A percentile compares a stretch with the other conserved stretches of the same genome.
Evolutionary conservation across 2,329 filamentous ascomycete genomes (phyloP).

Genomic region (Meredithiella fracta): DNA sequence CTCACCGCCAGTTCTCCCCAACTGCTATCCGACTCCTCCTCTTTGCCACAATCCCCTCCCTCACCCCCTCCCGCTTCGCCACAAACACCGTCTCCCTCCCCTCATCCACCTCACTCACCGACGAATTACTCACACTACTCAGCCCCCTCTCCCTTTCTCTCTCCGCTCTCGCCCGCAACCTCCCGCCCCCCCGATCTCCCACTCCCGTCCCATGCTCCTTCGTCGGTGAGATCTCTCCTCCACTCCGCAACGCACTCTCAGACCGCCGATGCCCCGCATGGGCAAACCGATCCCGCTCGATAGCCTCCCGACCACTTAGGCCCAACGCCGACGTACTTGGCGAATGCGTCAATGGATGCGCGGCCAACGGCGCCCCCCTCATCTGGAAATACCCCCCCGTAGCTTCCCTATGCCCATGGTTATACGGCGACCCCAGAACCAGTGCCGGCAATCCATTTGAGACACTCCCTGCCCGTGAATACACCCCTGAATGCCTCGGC

Average conservation of each 20-base stretch:
- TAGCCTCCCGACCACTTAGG: not conserved
- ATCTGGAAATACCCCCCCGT: constrained; percentile 20
- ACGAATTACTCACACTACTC: not conserved
- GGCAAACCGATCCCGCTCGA: constrained; percentile 8
- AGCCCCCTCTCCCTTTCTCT: not conserved
- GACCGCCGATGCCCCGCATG: constrained; percentile 8
- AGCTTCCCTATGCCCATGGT: constrained; percentile 1
- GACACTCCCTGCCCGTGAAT: constrained; percentile 7
- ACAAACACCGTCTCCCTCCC: not conserved
- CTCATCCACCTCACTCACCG: no score
- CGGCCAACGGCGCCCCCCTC: constrained; percentile 22
- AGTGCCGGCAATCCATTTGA: constrained; percentile 6
- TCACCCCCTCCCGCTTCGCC: not conserved
- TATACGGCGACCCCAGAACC: not conserved
- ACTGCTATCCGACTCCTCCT: constrained; percentile 9
- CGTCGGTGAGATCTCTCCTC: constrained; percentile 2
- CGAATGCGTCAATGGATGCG: constrained; percentile 23
- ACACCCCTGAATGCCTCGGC: constrained; percentile 5
- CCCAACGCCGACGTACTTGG: constrained; percentile 25
- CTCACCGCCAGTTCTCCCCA: constrained; percentile 8
- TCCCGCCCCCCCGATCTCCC: constrained; percentile 6
- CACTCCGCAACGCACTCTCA: constrained; percentile 8
- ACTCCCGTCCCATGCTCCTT: constrained; percentile 6
- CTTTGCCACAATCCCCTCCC: constrained; percentile 7
- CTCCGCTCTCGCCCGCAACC: constrained; percentile 2